A percentile compares a stretch with the other conserved stretches of the same genome.
Conservation (phyloP, 139 green algal species). For the Protoeuglena noctilucae region DNA sequence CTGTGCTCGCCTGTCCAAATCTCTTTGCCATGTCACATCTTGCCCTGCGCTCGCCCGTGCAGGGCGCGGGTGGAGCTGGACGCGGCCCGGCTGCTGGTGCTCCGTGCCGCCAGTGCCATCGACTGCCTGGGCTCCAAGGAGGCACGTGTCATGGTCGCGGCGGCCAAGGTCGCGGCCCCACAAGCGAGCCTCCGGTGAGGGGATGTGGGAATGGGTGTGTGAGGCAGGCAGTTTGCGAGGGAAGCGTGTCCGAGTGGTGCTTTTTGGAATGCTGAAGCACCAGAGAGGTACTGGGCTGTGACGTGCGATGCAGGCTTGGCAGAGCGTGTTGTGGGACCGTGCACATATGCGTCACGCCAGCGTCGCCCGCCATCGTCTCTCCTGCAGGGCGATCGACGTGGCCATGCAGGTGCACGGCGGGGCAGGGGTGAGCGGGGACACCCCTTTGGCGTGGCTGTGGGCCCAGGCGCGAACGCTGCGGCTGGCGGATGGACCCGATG, state of each 20-base stretch:
- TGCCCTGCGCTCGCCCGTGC: too few species aligned
- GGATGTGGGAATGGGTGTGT: too few species aligned
- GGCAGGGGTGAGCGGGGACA: slow-evolving; percentile 49
- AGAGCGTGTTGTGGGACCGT: too few species aligned
- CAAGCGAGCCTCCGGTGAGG: slow-evolving; percentile 45
- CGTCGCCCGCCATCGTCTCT: not conserved
- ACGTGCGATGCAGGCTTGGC: too few species aligned
- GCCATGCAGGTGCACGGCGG: slow-evolving; percentile 63
- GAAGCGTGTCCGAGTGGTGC: too few species aligned
- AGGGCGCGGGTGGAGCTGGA: slow-evolving; percentile 24
- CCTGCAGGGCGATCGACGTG: slow-evolving; percentile 57
- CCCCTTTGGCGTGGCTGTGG: slow-evolving; percentile 66
- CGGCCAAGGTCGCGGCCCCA: slow-evolving; percentile 77
- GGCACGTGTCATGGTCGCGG: slow-evolving; percentile 59
- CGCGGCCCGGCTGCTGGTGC: slow-evolving; percentile 52
- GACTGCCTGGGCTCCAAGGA: slow-evolving; percentile 67
- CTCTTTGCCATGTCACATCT: too few species aligned
- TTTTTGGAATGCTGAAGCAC: too few species aligned
- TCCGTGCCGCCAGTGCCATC: slow-evolving; percentile 55
- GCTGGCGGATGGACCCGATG: slow-evolving; percentile 89
- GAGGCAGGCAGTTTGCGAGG: too few species aligned
- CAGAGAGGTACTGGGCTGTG: too few species aligned
- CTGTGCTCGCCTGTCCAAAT: not conserved
- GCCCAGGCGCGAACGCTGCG: slow-evolving; percentile 70
- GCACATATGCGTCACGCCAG: too few species aligned